Conservation (phyloP, 1,284 basidiomycete genomes). For the Sanghuangporus baumii region DNA sequence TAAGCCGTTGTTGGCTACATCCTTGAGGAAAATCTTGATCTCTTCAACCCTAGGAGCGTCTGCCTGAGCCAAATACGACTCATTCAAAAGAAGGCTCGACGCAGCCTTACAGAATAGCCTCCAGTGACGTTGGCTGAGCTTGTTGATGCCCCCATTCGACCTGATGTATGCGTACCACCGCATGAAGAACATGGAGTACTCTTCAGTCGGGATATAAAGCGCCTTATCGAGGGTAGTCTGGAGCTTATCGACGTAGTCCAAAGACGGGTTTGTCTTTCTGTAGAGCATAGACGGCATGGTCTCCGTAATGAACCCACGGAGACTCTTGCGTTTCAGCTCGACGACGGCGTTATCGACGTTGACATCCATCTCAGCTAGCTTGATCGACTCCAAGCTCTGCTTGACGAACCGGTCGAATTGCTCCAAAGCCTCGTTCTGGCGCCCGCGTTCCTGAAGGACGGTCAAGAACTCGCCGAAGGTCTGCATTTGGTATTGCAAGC, state of each 20-base stretch:
- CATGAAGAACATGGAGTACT: constrained; percentile 18
- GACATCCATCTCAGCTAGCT: background rate
- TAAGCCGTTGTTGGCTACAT: background rate
- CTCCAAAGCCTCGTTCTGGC: background rate
- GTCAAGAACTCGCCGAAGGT: constrained; percentile 1
- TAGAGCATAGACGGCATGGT: background rate
- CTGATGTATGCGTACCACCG: constrained; percentile 27
- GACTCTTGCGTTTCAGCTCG: background rate
- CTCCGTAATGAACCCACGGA: background rate
- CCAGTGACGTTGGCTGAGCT: constrained; percentile 27
- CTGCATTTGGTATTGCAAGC: background rate
- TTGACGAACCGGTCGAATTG: constrained; percentile 1
- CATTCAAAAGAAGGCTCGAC: background rate
- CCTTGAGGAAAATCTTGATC: constrained; percentile 2
- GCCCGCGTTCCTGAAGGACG: background rate
- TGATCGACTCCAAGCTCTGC: background rate
- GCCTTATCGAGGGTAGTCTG: background rate
- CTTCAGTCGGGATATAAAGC: background rate
- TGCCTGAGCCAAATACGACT: background rate
- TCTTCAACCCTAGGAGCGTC: background rate
- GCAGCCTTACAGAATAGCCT: constrained; percentile 24
- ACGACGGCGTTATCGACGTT: background rate
- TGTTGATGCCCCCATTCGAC: constrained; percentile 19
- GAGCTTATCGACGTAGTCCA: background rate
- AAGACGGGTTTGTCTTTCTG: background rate